Percentiles rank a stretch among this genome's conserved stretches.
Evolutionary conservation across 257 asterid species (phyloP).

Genomic region (Solanum dulcamara): DNA sequence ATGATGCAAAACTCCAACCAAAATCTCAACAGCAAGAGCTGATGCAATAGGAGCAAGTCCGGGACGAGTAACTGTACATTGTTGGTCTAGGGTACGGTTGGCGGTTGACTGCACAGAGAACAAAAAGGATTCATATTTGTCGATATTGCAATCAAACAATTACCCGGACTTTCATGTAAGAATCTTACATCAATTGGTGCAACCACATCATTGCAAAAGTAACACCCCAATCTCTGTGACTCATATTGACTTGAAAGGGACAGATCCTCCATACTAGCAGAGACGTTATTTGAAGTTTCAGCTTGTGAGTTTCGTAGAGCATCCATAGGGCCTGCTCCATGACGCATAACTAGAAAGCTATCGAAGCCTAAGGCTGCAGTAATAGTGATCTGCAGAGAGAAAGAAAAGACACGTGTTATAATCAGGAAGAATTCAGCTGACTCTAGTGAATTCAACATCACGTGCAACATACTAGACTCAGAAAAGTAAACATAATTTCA

Average conservation of each 20-base stretch:
- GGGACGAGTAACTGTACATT: constrained; percentile 97
- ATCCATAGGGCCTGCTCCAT: constrained; percentile 73
- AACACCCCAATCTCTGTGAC: constrained; percentile 73
- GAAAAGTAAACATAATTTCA: background rate
- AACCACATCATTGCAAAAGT: constrained; percentile 92
- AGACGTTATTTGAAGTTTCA: constrained; percentile 18
- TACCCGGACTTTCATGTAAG: background rate
- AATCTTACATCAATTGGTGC: constrained; percentile 83
- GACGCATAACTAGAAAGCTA: constrained; percentile 96
- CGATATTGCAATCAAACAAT: background rate
- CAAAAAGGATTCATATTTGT: background rate
- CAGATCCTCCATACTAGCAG: constrained; percentile 26
- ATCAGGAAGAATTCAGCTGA: background rate
- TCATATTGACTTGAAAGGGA: constrained; percentile 17
- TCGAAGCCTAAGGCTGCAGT: constrained; percentile 95
- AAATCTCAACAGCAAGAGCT: constrained; percentile 86
- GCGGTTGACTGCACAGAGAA: constrained; percentile 59
- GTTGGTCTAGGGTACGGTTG: constrained; percentile 95
- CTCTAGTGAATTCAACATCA: background rate
- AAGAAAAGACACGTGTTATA: background rate
- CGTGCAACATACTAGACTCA: background rate
- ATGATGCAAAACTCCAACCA: constrained; percentile 85
- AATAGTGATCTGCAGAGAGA: constrained; percentile 48
- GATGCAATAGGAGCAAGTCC: constrained; percentile 99
- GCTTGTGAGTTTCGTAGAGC: constrained; percentile 19